Evolutionary conservation across 2,329 filamentous ascomycete genomes (phyloP).

Genomic region (Tothia fuscella): DNA sequence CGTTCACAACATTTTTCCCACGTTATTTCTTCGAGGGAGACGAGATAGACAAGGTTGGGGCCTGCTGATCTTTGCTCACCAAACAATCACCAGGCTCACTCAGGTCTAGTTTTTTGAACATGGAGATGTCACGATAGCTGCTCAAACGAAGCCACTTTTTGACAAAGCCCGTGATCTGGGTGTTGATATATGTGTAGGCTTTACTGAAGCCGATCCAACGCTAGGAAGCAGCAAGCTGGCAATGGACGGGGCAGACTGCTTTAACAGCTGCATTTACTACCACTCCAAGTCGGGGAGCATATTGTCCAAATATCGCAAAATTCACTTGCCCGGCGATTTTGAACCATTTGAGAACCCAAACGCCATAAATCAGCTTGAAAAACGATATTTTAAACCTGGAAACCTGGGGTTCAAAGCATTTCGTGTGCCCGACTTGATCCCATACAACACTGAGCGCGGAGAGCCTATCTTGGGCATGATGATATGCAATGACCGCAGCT

Average conservation of each 20-base stretch:
- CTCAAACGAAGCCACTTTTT: conserved; percentile 35
- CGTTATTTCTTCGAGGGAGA: conserved; percentile 34
- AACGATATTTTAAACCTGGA: conserved; percentile 41
- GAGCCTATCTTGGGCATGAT: conserved; percentile 42
- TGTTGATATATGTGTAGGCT: conserved; percentile 41
- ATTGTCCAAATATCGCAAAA: conserved; percentile 38
- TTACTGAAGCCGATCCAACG: conserved; percentile 35
- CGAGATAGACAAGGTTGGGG: no score
- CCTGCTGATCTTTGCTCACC: no score
- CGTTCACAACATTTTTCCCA: conserved; percentile 45
- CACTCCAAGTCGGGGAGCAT: conserved; percentile 27
- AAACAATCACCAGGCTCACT: no score
- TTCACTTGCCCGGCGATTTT: conserved; percentile 37
- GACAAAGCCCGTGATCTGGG: conserved; percentile 32
- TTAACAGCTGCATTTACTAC: conserved; percentile 38
- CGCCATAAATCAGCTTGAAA: conserved; percentile 42
- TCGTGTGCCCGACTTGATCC: conserved; percentile 31
- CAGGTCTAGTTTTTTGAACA: conserved; percentile 39
- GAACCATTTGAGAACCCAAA: conserved; percentile 35
- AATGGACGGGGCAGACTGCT: conserved; percentile 20
- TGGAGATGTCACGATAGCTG: conserved; percentile 26
- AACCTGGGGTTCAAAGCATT: conserved; percentile 42
- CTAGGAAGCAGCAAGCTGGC: conserved; percentile 29
- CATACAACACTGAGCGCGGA: conserved; percentile 25
- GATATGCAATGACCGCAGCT: conserved; percentile 43